Evolutionary conservation across 2,329 filamentous ascomycete species (phyloP).

Genomic region (Emergomyces africanus): DNA sequence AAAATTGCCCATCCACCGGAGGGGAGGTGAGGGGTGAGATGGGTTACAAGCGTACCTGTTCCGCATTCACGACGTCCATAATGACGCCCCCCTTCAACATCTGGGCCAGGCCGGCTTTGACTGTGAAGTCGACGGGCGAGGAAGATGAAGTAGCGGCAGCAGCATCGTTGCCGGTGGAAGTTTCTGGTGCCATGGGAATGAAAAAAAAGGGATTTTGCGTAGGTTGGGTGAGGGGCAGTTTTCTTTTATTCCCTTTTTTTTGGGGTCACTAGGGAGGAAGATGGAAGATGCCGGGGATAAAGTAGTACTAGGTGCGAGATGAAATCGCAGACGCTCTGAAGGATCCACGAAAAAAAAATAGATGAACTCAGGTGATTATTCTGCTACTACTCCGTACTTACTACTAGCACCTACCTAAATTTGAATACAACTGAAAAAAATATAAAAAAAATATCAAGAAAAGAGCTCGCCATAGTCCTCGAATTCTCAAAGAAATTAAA

Average conservation of each 20-base stretch:
- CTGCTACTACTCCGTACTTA: no score
- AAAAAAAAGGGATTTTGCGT: neutral
- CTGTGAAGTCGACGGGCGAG: slow-evolving; percentile 53
- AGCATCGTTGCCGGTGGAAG: slow-evolving; percentile 11
- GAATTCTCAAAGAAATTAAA: no score
- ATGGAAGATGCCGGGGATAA: neutral
- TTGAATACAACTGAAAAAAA: no score
- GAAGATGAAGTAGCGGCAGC: slow-evolving; percentile 28
- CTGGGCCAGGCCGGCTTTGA: slow-evolving; percentile 90
- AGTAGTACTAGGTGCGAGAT: neutral
- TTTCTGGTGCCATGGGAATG: slow-evolving; percentile 23
- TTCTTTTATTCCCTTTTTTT: neutral
- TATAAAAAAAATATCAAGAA: no score
- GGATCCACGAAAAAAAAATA: no score
- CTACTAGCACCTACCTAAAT: no score
- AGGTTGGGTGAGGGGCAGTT: neutral
- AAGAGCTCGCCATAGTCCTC: no score
- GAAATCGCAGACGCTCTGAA: neutral
- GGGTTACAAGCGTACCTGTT: slow-evolving; percentile 51
- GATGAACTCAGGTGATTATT: no score
- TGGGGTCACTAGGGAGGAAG: no score
- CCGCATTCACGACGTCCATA: slow-evolving; percentile 94
- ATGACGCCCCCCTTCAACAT: slow-evolving; percentile 99
- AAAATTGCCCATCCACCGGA: neutral
- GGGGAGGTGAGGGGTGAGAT: neutral